Evolutionary conservation across 306 rosid species (phyloP).

Genomic region (Citrullus colocynthis): DNA sequence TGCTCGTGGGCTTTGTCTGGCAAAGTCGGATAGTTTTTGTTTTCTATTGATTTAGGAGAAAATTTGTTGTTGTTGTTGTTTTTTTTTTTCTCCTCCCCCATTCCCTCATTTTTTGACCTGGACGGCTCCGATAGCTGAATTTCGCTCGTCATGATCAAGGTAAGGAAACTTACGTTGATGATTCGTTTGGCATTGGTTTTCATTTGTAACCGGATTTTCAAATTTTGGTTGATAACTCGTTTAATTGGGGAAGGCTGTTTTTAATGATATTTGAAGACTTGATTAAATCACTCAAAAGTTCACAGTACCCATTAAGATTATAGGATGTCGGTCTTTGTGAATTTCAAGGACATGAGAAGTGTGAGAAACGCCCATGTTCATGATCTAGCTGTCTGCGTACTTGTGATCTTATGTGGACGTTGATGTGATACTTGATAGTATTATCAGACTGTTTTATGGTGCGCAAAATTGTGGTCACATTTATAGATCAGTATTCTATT

Average conservation of each 20-base stretch:
- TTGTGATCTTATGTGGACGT: background rate
- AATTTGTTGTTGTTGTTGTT: background rate
- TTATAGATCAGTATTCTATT: constrained; percentile 2
- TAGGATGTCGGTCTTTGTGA: background rate
- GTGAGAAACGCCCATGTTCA: background rate
- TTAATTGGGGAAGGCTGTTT: background rate
- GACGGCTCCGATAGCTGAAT: background rate
- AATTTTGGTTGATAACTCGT: background rate
- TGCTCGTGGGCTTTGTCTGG: background rate
- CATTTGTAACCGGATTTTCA: background rate
- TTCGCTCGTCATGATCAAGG: background rate
- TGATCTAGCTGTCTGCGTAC: background rate
- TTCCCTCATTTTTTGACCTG: background rate
- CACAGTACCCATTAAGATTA: background rate
- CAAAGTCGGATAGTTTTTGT: background rate
- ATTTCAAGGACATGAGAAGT: background rate
- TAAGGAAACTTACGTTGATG: background rate
- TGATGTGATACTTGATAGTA: background rate
- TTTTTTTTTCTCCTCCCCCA: background rate
- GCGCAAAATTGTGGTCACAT: constrained; percentile 2
- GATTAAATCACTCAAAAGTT: background rate
- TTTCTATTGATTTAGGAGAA: background rate
- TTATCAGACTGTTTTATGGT: constrained; percentile 1
- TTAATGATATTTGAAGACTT: background rate
- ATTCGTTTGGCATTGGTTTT: background rate